Base-by-base conservation (phyloP, 1,284 basidiomycete species). In the Rhizopogon parksii region DNA sequence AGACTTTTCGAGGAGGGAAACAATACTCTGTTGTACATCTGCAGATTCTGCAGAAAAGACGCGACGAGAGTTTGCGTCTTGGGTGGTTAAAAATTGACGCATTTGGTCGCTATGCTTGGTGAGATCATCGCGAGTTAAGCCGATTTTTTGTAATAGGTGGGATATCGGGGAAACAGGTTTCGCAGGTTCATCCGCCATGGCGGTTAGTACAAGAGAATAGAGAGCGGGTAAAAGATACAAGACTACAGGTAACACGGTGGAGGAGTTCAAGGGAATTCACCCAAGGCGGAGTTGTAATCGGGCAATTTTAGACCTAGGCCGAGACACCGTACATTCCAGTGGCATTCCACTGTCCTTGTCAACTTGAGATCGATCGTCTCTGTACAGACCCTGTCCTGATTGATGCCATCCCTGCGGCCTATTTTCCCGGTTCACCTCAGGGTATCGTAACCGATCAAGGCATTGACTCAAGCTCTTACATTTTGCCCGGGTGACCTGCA, bases 101-200 rank as follows among this genome's bases (percentile, higher is more conserved):
- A 88, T 88, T 62, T 85, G 77, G 65, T 80, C 74, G 59, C 79
- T 84, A 60, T 77, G 82, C 60, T 76, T 74, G 57, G 73, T 63
- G 51, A 88, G 71, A 68, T 88, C 85, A 59, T 83, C 79, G 65
- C 82, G 77, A 57, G 84, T 85, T 59, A 88, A 73, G 40, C 85
- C 85, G 35, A 87, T 73, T 11, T 77, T 77, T 55, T 76, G 72
- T 38, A 88, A 70, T 24, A 88, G 75, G 57, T 81, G 78, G 42
- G 81, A 81, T 36, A 87, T 84, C 46, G 83, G 84, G 6, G 74
- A 75, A 32, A 63, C 46, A 0, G 68, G 67, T 49, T 62, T 67
- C 55, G 56, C 56, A 45, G 43, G 52, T 38, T 54, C 46, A 45
- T 58, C 65, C 30, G 51, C 35, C 67, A 66, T 66, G 34, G 46